Base-by-base conservation (phyloP, 148 eudicot genomes). In the Amaranthus palmeri region DNA sequence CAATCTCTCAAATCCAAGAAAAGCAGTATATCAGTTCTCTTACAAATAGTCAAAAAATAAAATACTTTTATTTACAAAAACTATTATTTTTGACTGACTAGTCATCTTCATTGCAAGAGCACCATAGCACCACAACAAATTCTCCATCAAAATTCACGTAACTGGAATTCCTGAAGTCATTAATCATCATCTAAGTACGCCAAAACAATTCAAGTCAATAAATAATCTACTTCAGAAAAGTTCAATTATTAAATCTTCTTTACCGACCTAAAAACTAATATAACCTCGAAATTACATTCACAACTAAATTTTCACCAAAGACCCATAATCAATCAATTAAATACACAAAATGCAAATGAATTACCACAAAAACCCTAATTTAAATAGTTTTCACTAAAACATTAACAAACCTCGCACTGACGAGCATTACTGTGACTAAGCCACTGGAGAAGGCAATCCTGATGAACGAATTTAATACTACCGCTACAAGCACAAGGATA, bases 401-500 rank as follows among this genome's bases (percentile, higher is more conserved):
- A 25, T 25, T 25, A 25, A 5, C 44, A 54, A 68, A 92, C 97
- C 97, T 93, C 98, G 78, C 98, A 93, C 52, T 89, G 91, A 52
- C 96, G 92, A 73, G 96, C 93, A 75, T 93, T 89, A 85, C 96
- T 89, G 67, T 91, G 98, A 85, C 85, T 91, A n/a, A 92, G 97
- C 96, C 97, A 92, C 83, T 92, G 97, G 56, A 92, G 92, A 48
- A 92, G 92, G 57, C 97, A 92, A 79, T 92, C 96, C 76, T 92
- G 96, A 68, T 92, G 97, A 74, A 92, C 97, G 74, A 85, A 92
- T 81, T 92, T 92, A 67, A 92, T 92, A 65, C 97, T 92, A 1
- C 97, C 97, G 72, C 96, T 90, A 79, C 97, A 92, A 5, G 97
- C 97, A 72, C 97, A 92, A 1, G 96, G 97, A 74, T 92, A 92